Conservation (phyloP, 169 alveolate genomes). For the Ichthyophthirius multifiliis region DNA sequence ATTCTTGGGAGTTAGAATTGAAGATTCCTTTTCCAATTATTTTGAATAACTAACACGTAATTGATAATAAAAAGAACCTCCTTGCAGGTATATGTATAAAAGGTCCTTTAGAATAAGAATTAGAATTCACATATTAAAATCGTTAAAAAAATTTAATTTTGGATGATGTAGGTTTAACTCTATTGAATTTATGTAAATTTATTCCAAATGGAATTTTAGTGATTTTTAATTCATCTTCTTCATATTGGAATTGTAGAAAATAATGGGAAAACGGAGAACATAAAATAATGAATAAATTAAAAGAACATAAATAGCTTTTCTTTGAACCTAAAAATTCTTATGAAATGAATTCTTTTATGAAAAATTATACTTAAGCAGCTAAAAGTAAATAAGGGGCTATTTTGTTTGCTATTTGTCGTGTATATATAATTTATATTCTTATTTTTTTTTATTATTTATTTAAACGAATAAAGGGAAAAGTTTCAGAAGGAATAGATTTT, state of each 20-base stretch:
- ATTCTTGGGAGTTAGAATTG: constrained; percentile 37
- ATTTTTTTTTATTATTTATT: too few relatives aligned
- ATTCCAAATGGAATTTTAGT: not conserved
- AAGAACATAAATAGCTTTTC: not conserved
- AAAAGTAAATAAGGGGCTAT: constrained; percentile 46
- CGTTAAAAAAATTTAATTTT: not conserved
- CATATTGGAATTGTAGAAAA: not conserved
- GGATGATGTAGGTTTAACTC: not conserved
- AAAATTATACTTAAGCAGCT: not conserved
- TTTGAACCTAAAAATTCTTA: not conserved
- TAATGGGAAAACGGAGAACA: not conserved
- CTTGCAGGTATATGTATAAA: constrained; percentile 20
- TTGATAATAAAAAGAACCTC: constrained; percentile 28
- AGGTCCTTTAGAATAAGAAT: not conserved
- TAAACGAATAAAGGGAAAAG: too few relatives aligned
- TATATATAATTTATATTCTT: too few relatives aligned
- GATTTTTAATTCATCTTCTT: not conserved
- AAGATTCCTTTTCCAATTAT: constrained; percentile 24
- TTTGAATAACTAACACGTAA: constrained; percentile 46
- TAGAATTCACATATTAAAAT: not conserved
- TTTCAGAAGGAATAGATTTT: constrained; percentile 83
- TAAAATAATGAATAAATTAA: not conserved
- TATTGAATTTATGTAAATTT: not conserved
- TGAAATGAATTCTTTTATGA: not conserved
- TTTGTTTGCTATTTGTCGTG: constrained; percentile 63